Percentiles rank a stretch among this genome's conserved stretches.
Evolutionary conservation across 2,329 filamentous ascomycete genomes (phyloP).

Genomic region (Trichoderma sp.): DNA sequence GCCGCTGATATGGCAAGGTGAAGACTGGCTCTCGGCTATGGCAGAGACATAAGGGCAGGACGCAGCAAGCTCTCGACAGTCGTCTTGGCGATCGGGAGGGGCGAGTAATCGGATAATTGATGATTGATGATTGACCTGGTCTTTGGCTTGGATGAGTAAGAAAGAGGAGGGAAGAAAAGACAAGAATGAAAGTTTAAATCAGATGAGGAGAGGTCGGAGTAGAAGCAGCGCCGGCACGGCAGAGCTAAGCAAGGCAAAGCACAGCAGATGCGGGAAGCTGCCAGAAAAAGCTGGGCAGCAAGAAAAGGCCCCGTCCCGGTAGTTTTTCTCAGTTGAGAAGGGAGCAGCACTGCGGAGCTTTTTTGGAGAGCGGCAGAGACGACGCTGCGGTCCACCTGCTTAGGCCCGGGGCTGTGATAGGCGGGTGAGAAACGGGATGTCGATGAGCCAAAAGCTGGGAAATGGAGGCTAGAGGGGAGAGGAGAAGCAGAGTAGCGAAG

Average conservation of each 20-base stretch:
- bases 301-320: neutral
- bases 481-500: neutral
- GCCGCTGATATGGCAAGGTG: conserved; percentile 13
- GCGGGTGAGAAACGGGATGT: conserved; percentile 9
- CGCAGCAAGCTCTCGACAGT: neutral
- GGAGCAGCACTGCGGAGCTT: conserved; percentile 22
- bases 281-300: conserved; percentile 11
- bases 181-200: neutral
- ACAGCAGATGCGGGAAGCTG: conserved; percentile 2
- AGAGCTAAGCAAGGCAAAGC: neutral
- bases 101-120: neutral
- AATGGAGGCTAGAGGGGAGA: neutral
- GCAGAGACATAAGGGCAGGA: conserved; percentile 21
- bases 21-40: conserved; percentile 3
- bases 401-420: conserved; percentile 15
- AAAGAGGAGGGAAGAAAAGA: neutral
- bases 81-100: neutral
- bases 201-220: neutral
- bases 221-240: neutral
- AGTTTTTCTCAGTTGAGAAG: conserved; percentile 7
- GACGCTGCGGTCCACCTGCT: conserved; percentile 16
- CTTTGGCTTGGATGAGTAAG: neutral
- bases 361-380: conserved; percentile 7
- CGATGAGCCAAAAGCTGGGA: neutral
- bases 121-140: neutral